These are phyloP conservation scores for Solanum raphanifolium DNA, from an alignment of 257 asterid species.

Conservation along the genomic window DNA sequence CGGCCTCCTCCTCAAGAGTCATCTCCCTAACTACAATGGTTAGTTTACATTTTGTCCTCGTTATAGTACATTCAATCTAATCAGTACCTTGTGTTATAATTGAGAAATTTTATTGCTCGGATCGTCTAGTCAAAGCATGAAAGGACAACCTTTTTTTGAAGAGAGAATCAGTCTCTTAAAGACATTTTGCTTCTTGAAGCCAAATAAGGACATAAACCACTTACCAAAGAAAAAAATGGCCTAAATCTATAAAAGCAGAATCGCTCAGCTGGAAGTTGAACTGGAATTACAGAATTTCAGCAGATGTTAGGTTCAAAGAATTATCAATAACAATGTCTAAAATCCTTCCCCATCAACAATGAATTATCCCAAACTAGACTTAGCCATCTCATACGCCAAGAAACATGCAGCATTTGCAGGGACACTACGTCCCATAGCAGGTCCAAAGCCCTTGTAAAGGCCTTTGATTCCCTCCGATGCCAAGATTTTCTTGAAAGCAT, in stretches of 20 bases:
- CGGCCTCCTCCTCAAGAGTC: background rate
- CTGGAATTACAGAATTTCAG: background rate
- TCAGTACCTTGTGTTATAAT: background rate
- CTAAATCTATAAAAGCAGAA: background rate
- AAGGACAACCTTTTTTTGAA: background rate
- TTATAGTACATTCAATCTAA: too few relatives aligned
- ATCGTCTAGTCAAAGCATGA: background rate
- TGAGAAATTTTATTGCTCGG: background rate
- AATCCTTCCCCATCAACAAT: background rate
- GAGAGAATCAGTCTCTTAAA: background rate
- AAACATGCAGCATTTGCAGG: conserved; percentile 6
- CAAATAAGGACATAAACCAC: background rate
- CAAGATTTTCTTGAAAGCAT: conserved; percentile 62
- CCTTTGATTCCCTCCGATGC: conserved; percentile 67
- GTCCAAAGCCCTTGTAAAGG: conserved; percentile 79
- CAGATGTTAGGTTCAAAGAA: background rate
- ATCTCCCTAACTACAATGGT: too few relatives aligned
- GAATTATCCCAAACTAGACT: conserved; percentile 2
- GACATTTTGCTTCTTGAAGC: background rate
- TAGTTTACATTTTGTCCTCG: too few relatives aligned
- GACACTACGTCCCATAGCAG: conserved; percentile 27
- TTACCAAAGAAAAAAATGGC: background rate
- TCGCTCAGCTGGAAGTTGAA: background rate
- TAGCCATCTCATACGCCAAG: conserved; percentile 2
- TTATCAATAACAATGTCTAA: background rate